These are phyloP conservation scores for Globisporangium iwayamae DNA, from an alignment of 352 stramenopile genomes.

Conservation along the genomic window DNA sequence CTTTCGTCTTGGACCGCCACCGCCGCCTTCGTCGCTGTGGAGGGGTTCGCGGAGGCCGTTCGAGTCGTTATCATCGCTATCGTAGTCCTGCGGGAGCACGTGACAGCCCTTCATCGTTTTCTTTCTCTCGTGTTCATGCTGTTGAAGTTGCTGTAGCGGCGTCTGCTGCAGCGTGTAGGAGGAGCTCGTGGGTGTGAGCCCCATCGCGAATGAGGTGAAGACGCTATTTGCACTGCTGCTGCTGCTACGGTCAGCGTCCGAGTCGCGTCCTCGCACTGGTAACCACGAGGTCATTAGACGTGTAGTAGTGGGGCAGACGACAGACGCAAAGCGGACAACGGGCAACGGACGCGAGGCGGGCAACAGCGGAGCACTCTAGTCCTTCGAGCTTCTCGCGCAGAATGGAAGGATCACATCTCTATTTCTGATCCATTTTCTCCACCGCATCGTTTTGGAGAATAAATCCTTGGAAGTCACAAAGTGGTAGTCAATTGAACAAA, in stretches of 20 bases:
- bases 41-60: conserved; percentile 18
- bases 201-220: conserved; percentile 5
- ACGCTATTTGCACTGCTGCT: not conserved
- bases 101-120: conserved; percentile 36
- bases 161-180: not conserved
- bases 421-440: not conserved
- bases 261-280: conserved; percentile 3
- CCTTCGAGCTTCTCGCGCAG: too few relatives aligned
- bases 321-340: not conserved
- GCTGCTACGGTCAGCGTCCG: conserved; percentile 2
- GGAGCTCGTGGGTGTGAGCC: not conserved
- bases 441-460: not conserved
- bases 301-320: not conserved
- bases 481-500: too few relatives aligned
- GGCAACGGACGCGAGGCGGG: too few relatives aligned
- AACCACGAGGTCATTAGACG: conserved; percentile 10
- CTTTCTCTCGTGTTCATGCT: conserved; percentile 16
- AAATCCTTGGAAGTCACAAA: too few relatives aligned
- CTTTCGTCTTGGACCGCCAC: not conserved
- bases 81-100: conserved; percentile 41
- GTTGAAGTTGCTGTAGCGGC: conserved; percentile 14
- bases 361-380: too few relatives aligned
- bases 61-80: not conserved
- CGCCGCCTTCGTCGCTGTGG: not conserved
- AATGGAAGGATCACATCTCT: not conserved